phyloP scores from a whole-genome alignment of 2,329 filamentous ascomycete genomes.

The Aspergillus sclerotialis region DNA sequence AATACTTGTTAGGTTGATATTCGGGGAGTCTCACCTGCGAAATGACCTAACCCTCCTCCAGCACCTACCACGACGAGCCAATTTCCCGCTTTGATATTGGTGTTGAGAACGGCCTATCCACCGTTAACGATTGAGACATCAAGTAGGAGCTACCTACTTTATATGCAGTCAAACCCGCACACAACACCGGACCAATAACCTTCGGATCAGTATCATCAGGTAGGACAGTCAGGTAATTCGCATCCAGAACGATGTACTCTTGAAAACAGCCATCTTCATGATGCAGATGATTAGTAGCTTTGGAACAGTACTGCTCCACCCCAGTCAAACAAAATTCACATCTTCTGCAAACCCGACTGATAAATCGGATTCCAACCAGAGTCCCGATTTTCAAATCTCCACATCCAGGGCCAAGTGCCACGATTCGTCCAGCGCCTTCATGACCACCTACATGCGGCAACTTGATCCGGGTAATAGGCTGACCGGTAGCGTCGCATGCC shows the following conservation, averaged over 20 bases:
- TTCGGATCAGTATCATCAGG: constrained; percentile 37
- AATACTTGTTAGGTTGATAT: constrained; percentile 1
- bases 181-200: constrained; percentile 37
- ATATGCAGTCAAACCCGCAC: constrained; percentile 40
- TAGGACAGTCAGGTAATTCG: constrained; percentile 37
- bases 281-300: constrained; percentile 39
- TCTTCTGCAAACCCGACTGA: constrained; percentile 35
- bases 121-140: background rate
- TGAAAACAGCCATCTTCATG: constrained; percentile 43
- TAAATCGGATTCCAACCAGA: constrained; percentile 39
- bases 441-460: constrained; percentile 41
- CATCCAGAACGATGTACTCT: constrained; percentile 39
- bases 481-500: constrained; percentile 31
- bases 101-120: constrained; percentile 35
- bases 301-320: constrained; percentile 35
- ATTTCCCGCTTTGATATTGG: constrained; percentile 32
- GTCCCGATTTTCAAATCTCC: constrained; percentile 30
- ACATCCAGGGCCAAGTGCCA: constrained; percentile 32
- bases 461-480: constrained; percentile 39
- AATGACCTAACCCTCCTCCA: constrained; percentile 40
- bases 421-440: constrained; percentile 39
- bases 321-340: constrained; percentile 39
- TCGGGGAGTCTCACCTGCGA: constrained; percentile 27
- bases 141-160: constrained; percentile 21
- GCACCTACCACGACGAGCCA: constrained; percentile 42